These are phyloP conservation scores for Paracamarosporium sp. DNA, from an alignment of 2,329 filamentous ascomycete species.

Conservation along the genomic window DNA sequence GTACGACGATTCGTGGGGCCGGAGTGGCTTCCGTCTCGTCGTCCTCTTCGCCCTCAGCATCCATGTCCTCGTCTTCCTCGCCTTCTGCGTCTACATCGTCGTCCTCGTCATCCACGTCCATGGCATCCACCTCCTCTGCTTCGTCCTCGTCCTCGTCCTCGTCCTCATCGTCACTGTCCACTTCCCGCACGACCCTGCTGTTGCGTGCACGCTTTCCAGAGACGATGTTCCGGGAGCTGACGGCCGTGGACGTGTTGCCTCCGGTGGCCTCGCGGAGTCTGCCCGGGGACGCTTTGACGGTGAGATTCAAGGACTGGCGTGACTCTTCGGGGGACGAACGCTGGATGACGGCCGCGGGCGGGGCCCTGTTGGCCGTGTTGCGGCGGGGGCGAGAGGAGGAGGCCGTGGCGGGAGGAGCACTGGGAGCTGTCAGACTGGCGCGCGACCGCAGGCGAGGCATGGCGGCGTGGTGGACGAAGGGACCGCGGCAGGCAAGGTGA, in stretches of 20 bases:
- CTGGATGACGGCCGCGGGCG: constrained; percentile 46
- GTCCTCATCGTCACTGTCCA: constrained; percentile 51
- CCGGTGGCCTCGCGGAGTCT: constrained; percentile 57
- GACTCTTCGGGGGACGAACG: constrained; percentile 50
- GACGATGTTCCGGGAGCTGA: constrained; percentile 46
- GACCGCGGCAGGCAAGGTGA: not conserved
- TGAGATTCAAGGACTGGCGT: constrained; percentile 55
- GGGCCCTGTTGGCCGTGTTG: constrained; percentile 41
- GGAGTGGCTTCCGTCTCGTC: constrained; percentile 33
- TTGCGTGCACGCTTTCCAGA: constrained; percentile 46
- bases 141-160: constrained; percentile 49
- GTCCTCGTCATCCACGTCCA: constrained; percentile 38
- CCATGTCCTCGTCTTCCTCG: constrained; percentile 47
- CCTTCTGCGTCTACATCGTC: constrained; percentile 48
- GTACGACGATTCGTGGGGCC: constrained; percentile 33
- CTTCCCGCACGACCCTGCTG: constrained; percentile 47
- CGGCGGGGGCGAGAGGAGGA: constrained; percentile 47
- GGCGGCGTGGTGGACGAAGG: constrained; percentile 9
- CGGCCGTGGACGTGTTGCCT: constrained; percentile 34
- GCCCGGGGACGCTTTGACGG: constrained; percentile 57
- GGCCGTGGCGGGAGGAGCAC: constrained; percentile 43
- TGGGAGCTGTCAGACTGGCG: constrained; percentile 41
- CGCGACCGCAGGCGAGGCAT: constrained; percentile 48
- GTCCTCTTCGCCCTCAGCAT: constrained; percentile 39
- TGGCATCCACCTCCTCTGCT: constrained; percentile 43